phyloP scores from a whole-genome alignment of 2,329 filamentous ascomycete genomes.

The Aureobasidium sp. region DNA sequence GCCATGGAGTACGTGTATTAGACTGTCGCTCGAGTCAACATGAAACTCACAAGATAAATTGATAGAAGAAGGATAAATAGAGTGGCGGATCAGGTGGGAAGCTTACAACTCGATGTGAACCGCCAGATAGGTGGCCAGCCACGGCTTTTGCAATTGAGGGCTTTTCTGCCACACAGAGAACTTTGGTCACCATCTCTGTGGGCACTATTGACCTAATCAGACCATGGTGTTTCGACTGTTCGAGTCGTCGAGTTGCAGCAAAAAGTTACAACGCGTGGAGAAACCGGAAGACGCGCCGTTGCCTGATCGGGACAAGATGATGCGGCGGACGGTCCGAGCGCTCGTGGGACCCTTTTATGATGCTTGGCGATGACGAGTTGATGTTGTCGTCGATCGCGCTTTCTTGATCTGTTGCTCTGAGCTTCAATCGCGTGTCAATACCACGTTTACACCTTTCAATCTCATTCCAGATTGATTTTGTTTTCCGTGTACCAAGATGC shows the following conservation, averaged over 20 bases:
- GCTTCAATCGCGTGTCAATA: neutral
- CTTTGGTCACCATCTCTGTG: constrained; percentile 40
- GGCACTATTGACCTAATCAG: neutral
- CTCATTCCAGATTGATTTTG: neutral
- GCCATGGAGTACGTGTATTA: constrained; percentile 42
- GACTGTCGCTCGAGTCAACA: neutral
- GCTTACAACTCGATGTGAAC: constrained; percentile 58
- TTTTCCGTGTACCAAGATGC: neutral
- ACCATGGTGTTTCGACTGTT: neutral
- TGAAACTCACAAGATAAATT: constrained; percentile 27
- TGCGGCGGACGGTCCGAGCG: neutral
- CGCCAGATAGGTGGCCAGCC: constrained; percentile 78
- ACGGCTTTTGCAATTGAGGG: constrained; percentile 95
- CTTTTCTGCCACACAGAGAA: constrained; percentile 78
- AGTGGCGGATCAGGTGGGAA: neutral
- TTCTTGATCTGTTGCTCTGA: neutral
- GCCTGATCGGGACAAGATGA: constrained; percentile 9
- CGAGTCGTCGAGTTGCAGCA: neutral
- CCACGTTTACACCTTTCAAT: neutral
- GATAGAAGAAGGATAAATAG: neutral
- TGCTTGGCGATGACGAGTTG: constrained; percentile 10
- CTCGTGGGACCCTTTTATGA: neutral
- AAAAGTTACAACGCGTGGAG: constrained; percentile 1
- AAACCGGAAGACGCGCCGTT: constrained; percentile 10
- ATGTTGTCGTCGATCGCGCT: neutral